Evolutionary conservation across 2,329 filamentous ascomycete species (phyloP).

Genomic region (Penicillium hordei): DNA sequence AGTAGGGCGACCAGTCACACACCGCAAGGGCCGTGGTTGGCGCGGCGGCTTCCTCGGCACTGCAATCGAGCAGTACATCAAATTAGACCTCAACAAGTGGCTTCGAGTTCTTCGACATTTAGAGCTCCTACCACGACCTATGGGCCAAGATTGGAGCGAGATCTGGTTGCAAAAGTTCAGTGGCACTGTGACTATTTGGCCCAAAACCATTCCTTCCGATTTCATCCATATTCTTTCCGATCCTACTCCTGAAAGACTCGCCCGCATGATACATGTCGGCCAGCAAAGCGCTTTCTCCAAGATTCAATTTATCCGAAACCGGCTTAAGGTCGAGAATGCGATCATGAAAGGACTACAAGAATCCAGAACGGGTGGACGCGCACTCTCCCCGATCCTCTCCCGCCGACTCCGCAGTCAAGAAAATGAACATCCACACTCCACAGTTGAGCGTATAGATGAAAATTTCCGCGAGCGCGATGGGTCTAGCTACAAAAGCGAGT

Average conservation of each 20-base stretch:
- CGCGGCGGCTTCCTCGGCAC: conserved; percentile 91
- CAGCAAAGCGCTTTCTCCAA: conserved; percentile 89
- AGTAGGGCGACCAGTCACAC: conserved; percentile 89
- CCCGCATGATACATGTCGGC: conserved; percentile 85
- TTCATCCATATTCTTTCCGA: conserved; percentile 85
- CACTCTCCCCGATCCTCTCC: conserved; percentile 31
- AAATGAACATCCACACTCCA: conserved; percentile 19
- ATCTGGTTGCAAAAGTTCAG: conserved; percentile 95
- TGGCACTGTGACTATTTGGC: conserved; percentile 96
- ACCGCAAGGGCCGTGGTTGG: conserved; percentile 91
- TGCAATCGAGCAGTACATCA: conserved; percentile 90
- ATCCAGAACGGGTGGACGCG: conserved; percentile 28
- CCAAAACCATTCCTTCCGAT: conserved; percentile 73
- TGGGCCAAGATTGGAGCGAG: conserved; percentile 96
- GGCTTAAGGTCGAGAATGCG: conserved; percentile 76
- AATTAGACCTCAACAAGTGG: conserved; percentile 97
- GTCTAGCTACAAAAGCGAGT: conserved; percentile 23
- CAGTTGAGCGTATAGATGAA: conserved; percentile 29
- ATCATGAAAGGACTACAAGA: conserved; percentile 57
- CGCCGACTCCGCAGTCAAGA: conserved; percentile 25
- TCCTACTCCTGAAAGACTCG: conserved; percentile 71
- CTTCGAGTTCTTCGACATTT: conserved; percentile 90
- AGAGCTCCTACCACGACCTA: conserved; percentile 81
- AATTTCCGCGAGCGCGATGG: conserved; percentile 29
- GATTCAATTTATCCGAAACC: conserved; percentile 84